phyloP scores from a whole-genome alignment of 75 land plant genomes.

The Selaginella tamariscina region DNA sequence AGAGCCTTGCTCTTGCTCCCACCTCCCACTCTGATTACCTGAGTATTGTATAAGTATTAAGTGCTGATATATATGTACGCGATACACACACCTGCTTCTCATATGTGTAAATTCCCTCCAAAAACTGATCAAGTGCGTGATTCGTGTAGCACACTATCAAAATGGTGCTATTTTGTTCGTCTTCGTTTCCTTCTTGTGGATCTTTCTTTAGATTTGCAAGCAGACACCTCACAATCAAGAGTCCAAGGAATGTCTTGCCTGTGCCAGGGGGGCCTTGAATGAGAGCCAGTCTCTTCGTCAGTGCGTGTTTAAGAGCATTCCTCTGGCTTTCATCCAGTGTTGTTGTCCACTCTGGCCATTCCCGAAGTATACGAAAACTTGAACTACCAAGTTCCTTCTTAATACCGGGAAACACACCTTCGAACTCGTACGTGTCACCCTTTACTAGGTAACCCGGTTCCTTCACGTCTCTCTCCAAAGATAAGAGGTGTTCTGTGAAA shows the following conservation, averaged over 20 bases:
- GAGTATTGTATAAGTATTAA: too few relatives aligned
- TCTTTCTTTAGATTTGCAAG: constrained; percentile 1
- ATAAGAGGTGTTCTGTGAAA: constrained; percentile 15
- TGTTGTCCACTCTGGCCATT: constrained; percentile 21
- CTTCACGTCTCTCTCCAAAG: constrained; percentile 13
- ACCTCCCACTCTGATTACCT: constrained; percentile 18
- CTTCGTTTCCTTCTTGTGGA: not conserved
- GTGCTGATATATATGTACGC: too few relatives aligned
- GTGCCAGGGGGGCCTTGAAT: constrained; percentile 33
- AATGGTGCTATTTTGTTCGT: constrained; percentile 13
- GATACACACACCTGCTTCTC: too few relatives aligned
- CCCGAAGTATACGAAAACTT: constrained; percentile 10
- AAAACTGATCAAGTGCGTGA: constrained; percentile 28
- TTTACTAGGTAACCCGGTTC: constrained; percentile 10
- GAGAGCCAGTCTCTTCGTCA: constrained; percentile 20
- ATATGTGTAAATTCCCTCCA: constrained; percentile 12
- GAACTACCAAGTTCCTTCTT: constrained; percentile 9
- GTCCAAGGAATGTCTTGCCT: constrained; percentile 21
- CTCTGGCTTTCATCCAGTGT: constrained; percentile 19
- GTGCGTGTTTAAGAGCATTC: constrained; percentile 18
- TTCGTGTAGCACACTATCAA: constrained; percentile 25
- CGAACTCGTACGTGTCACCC: constrained; percentile 16
- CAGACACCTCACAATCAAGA: constrained; percentile 7
- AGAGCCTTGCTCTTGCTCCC: not conserved
- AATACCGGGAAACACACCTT: constrained; percentile 16